Conservation (phyloP, 768 basidiomycete genomes). For the Mycena epipterygia region DNA sequence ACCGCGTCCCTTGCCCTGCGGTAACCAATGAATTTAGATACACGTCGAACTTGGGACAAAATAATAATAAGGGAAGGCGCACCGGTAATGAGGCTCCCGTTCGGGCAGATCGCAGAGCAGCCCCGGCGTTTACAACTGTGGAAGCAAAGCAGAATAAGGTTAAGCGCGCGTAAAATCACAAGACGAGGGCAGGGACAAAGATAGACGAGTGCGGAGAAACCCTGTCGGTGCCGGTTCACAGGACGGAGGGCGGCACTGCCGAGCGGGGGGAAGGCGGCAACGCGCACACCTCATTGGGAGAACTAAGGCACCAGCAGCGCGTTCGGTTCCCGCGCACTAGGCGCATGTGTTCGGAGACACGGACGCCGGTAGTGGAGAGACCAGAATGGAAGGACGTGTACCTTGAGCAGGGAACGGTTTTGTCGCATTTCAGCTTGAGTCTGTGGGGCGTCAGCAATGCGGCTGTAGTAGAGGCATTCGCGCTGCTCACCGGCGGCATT, state of each 20-base stretch:
- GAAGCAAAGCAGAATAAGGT: no score
- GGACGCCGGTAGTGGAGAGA: background rate
- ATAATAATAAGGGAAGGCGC: background rate
- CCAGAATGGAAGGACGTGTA: constrained; percentile 33
- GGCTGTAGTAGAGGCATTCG: background rate
- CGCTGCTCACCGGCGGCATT: constrained; percentile 67
- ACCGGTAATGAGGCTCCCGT: constrained; percentile 79
- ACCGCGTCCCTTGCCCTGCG: constrained; percentile 79
- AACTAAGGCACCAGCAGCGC: background rate
- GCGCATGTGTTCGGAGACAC: constrained; percentile 10
- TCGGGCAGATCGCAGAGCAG: constrained; percentile 84
- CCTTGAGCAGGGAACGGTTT: constrained; percentile 73
- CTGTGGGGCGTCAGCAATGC: constrained; percentile 45
- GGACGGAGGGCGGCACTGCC: background rate
- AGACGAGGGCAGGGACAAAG: background rate
- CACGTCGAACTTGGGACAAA: background rate
- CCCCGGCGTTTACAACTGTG: constrained; percentile 77
- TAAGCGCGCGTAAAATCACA: background rate
- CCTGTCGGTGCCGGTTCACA: background rate
- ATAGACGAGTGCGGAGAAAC: background rate
- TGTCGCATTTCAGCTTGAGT: constrained; percentile 82
- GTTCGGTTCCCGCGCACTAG: constrained; percentile 23
- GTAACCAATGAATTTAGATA: background rate
- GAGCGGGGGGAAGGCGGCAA: no score
- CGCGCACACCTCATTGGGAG: no score